Evolutionary conservation across 345 rosid species (phyloP).

Genomic region (Eucalyptus melliodora): DNA sequence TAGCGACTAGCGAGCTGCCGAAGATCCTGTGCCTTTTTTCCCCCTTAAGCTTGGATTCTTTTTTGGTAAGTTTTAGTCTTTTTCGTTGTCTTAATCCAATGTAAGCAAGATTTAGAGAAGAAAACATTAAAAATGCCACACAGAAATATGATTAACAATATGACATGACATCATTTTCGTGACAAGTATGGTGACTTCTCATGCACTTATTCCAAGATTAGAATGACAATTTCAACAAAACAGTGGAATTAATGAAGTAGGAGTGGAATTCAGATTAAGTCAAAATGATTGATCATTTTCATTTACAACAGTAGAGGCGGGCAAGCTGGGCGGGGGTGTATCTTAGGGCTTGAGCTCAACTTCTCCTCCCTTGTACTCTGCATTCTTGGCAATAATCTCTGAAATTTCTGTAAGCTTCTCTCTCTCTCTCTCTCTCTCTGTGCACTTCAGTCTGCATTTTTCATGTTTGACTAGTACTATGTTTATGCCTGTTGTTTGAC

Average conservation of each 20-base stretch:
- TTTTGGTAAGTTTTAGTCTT: neutral
- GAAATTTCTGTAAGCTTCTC: neutral
- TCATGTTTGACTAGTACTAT: neutral
- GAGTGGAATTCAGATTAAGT: neutral
- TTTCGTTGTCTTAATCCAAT: neutral
- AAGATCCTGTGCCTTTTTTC: neutral
- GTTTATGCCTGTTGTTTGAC: neutral
- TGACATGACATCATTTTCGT: neutral
- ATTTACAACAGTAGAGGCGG: neutral
- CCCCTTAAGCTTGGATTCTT: neutral
- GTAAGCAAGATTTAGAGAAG: neutral
- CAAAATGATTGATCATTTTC: neutral
- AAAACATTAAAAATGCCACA: neutral
- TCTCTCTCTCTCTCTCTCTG: too few species aligned
- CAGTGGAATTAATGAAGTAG: neutral
- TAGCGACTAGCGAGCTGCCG: too few species aligned
- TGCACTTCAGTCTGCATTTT: neutral
- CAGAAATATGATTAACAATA: fast-evolving
- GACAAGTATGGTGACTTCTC: fast-evolving
- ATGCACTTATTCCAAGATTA: slow-evolving; percentile 71
- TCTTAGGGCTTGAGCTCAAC: neutral
- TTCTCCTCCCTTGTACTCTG: fast-evolving
- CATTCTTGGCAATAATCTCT: neutral
- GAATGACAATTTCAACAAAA: neutral
- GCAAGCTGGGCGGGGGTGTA: neutral